Conservation (phyloP, 306 rosid genomes). For the Pachyrhizus erosus region DNA sequence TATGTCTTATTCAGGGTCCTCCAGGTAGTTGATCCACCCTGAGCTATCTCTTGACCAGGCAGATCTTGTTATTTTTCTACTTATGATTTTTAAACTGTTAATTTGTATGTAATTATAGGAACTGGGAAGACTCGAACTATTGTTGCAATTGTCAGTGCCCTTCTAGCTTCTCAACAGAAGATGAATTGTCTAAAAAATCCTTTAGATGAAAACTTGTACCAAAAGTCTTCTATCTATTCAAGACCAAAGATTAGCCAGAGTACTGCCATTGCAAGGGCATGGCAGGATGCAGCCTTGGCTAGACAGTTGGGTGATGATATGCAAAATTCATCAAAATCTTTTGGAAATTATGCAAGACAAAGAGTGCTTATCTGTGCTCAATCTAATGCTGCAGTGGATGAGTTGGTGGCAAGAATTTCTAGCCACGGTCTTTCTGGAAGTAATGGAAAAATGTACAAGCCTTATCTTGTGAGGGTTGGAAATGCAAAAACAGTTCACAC, state of each 20-base stretch:
- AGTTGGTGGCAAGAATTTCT: slow-evolving; percentile 90
- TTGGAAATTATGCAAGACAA: slow-evolving; percentile 59
- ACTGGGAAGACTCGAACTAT: slow-evolving; percentile 97
- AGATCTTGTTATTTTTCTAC: slow-evolving; percentile 32
- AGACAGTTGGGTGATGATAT: slow-evolving; percentile 69
- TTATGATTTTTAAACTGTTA: slow-evolving; percentile 16
- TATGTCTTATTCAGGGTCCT: slow-evolving; percentile 98
- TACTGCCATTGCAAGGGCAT: slow-evolving; percentile 86
- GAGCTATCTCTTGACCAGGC: slow-evolving; percentile 17
- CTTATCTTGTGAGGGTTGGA: slow-evolving; percentile 98
- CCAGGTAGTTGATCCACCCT: slow-evolving; percentile 71
- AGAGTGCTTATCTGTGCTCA: slow-evolving; percentile 98
- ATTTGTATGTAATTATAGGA: slow-evolving; percentile 61
- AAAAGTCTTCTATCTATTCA: slow-evolving; percentile 47
- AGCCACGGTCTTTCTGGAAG: slow-evolving; percentile 77
- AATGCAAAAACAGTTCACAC: slow-evolving; percentile 87
- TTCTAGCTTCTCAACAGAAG: slow-evolving; percentile 71
- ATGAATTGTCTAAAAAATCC: slow-evolving; percentile 41
- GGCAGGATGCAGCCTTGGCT: slow-evolving; percentile 99
- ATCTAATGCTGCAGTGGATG: slow-evolving; percentile 99
- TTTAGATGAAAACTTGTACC: slow-evolving; percentile 50
- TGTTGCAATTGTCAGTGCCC: slow-evolving; percentile 89
- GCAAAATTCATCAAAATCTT: slow-evolving; percentile 55
- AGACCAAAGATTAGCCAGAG: slow-evolving; percentile 61
- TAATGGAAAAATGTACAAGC: slow-evolving; percentile 84